Base-by-base conservation (phyloP, 169 alveolate species). In the Eimeria falciformis region DNA sequence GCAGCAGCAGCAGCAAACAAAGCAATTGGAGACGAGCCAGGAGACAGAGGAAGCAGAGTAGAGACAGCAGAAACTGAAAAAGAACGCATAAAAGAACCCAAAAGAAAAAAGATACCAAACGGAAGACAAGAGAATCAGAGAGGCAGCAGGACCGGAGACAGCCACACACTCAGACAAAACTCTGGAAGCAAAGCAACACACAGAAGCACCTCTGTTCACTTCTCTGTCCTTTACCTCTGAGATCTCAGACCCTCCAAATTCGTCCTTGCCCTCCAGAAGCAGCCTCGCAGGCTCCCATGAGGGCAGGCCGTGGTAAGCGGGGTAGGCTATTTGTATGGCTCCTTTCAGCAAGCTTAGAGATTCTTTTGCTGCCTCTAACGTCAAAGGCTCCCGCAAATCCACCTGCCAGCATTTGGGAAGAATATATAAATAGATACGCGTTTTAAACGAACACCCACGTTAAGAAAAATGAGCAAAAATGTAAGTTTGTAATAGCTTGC, bases 261-360 rank as follows among this genome's bases (percentile, higher is more conserved):
- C 96, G 82, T 96, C 97, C 93, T 96, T 95, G 90, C 96, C 97
- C 94, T 97, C 99, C 73, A 97, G 94, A 37, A 97, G 79, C 17
- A 96, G 94, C 78, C 97, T 91, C 75, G 97, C 96, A 3, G 99
- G 98, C 93, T 97, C 99, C 98, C 98, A 98, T 33, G 96, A 96
- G 3, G 99, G 99, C 33, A 98, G 95, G 29, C 98, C 98, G 90
- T 98, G 97, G 94, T 96, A 97, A 3, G 98, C 99, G 14, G 99
- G 99, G 92, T 98, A 98, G 17, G 98, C 99, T 45, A 97, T 97
- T 98, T 96, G 97, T 46, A 97, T 95, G 1, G 98, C 98, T 17
- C 99, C 99, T 92, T 97, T 95, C 91, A 98, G 95, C 77, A 94
- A 88, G 84, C 96, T 97, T 17, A 98, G 87, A 75, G 95, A 91